Evolutionary conservation across 352 stramenopile genomes (phyloP), one percentile per base, ranked within the genome.

Genomic region (Pseudoperonospora humuli): DNA sequence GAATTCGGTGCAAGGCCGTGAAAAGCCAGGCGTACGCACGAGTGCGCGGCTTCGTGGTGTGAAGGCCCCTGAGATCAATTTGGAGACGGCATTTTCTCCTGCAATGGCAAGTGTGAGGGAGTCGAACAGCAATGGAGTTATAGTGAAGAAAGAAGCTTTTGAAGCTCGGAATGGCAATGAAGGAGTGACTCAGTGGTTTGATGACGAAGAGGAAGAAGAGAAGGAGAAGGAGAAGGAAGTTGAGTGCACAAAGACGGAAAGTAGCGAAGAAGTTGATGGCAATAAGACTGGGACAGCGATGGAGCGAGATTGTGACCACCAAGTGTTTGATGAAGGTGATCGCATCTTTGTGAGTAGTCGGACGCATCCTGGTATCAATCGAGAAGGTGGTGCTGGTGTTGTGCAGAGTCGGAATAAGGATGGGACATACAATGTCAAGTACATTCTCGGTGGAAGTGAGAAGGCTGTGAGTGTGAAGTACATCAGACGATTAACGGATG

Each of bases 381-480:
- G 82, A 31, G 53, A 71, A 21, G 81, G 81, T 23, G 81, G 81
- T 17, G 75, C 73, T 9, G 81, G 50, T 2, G 63, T 70, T 21
- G 56, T 93, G 10, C 39, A 58, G 28, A 41, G 58, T 6, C 50
- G 54, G 21, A 84, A 87, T 43, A 70, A 73, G 7, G 78, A 90
- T 32, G 71, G 65, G 35, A 75, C 73, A 11, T 90, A 89, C 59
- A 67, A 83, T 40, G 64, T 93, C 45, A 93, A 93, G 62, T 93
- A 90, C 50, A 49, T 93, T 31, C 60, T 93, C 8, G 81, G 81
- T 13, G 78, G 81, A 0, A 68, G 60, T 13, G 81, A 93, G 53
- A 90, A 89, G 53, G 53, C 51, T 21, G 69, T 93, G 2, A 59
- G 54, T 11, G 52, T 64, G 0, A 57, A 66, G 28, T 91, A 83